Conservation (phyloP, 2,329 filamentous ascomycete species). For the Ceratocystis eucalypticola region DNA sequence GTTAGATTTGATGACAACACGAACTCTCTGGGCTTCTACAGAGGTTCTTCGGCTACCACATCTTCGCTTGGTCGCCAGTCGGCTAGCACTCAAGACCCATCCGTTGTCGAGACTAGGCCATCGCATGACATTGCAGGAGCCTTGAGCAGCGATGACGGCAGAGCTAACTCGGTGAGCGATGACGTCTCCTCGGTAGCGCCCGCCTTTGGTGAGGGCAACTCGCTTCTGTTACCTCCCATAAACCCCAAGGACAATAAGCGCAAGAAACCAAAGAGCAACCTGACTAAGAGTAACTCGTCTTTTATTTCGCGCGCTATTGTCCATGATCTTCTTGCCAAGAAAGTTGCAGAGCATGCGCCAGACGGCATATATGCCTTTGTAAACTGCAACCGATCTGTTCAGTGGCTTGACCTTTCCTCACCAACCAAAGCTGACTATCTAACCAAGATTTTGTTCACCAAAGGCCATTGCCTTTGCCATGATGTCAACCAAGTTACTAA, state of each 20-base stretch:
- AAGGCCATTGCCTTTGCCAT: conserved; percentile 87
- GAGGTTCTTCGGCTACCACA: conserved; percentile 38
- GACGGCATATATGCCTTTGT: conserved; percentile 84
- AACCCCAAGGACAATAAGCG: conserved; percentile 64
- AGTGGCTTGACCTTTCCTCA: conserved; percentile 86
- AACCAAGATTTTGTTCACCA: conserved; percentile 93
- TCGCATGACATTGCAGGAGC: conserved; percentile 45
- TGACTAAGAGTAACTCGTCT: conserved; percentile 95
- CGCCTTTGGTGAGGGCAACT: conserved; percentile 77
- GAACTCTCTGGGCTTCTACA: conserved; percentile 41
- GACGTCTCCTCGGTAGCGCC: conserved; percentile 38
- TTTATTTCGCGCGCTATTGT: conserved; percentile 95
- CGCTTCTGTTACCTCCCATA: conserved; percentile 45
- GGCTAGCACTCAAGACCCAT: conserved; percentile 46
- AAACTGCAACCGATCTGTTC: conserved; percentile 88
- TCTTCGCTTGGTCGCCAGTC: conserved; percentile 33
- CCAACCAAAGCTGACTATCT: conserved; percentile 71
- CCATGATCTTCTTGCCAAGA: conserved; percentile 67
- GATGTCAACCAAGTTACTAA: conserved; percentile 81
- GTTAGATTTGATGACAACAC: conserved; percentile 54
- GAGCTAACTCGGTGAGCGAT: conserved; percentile 41
- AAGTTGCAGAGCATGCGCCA: conserved; percentile 60
- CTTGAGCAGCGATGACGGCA: conserved; percentile 42
- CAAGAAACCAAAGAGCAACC: conserved; percentile 93
- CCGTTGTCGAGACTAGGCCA: conserved; percentile 40